Conservation (phyloP, 495 filamentous ascomycete species). For the Aspergillus baeticus region DNA sequence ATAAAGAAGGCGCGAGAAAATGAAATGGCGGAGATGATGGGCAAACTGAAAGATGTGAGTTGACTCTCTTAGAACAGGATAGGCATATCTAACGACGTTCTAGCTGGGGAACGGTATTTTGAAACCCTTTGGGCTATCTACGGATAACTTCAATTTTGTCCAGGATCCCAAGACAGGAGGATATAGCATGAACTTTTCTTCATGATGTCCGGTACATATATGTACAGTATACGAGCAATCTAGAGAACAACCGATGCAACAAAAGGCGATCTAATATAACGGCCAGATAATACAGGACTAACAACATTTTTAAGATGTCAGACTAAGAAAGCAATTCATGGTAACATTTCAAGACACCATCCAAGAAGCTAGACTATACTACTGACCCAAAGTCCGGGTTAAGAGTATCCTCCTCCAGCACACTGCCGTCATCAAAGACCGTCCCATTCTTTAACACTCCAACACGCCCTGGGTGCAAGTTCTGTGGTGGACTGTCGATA, state of each 20-base stretch:
- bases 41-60: conserved; percentile 83
- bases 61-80: neutral
- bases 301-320: no score
- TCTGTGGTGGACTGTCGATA: neutral
- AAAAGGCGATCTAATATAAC: no score
- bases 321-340: no score
- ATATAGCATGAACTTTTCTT: conserved; percentile 84
- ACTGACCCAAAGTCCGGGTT: neutral
- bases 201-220: conserved; percentile 16
- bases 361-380: neutral
- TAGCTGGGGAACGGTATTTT: conserved; percentile 86
- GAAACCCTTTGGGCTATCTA: conserved; percentile 89
- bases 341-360: neutral
- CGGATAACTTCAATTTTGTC: conserved; percentile 89
- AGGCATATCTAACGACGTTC: conserved; percentile 9
- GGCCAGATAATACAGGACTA: no score
- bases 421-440: conserved; percentile 4
- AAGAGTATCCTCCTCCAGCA: neutral
- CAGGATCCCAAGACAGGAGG: conserved; percentile 87
- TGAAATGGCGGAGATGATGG: conserved; percentile 95
- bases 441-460: conserved; percentile 11
- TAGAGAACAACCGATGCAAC: no score
- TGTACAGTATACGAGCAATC: no score
- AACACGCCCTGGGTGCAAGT: conserved; percentile 5
- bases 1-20: conserved; percentile 75